Conservation (phyloP, 495 filamentous ascomycete genomes). For the Neurospora discreta region DNA sequence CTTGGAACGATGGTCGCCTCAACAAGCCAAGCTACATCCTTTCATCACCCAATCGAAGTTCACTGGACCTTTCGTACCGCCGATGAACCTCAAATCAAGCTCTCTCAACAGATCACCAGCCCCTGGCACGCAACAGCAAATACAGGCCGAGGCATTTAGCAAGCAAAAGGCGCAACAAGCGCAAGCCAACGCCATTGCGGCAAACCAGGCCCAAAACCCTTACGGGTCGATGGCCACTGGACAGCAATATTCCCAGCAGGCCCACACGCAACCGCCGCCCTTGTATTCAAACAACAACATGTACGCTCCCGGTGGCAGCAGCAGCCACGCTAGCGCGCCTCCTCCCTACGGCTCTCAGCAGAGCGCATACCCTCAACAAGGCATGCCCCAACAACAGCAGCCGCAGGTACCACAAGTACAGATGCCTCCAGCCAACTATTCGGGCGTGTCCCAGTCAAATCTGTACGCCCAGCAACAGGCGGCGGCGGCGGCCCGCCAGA, state of each 20-base stretch:
- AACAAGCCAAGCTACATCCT: conserved; percentile 93
- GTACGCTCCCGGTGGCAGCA: conserved; percentile 55
- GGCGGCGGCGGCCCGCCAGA: conserved; percentile 45
- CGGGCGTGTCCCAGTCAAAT: conserved; percentile 42
- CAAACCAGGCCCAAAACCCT: conserved; percentile 39
- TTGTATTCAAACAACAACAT: conserved; percentile 61
- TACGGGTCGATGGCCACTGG: conserved; percentile 28
- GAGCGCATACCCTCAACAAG: conserved; percentile 61
- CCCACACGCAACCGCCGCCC: conserved; percentile 39
- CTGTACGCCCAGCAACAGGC: conserved; percentile 82
- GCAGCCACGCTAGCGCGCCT: conserved; percentile 55
- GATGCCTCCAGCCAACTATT: conserved; percentile 59
- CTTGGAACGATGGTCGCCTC: conserved; percentile 93
- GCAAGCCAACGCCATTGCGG: conserved; percentile 52
- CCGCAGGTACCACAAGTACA: conserved; percentile 36
- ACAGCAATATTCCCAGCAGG: conserved; percentile 33
- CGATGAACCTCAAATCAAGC: conserved; percentile 86
- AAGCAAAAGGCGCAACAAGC: conserved; percentile 72
- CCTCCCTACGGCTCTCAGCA: conserved; percentile 73
- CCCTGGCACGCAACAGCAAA: conserved; percentile 94
- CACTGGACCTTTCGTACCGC: conserved; percentile 91
- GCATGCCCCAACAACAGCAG: conserved; percentile 44
- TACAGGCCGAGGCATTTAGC: conserved; percentile 82
- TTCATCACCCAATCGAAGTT: conserved; percentile 99
- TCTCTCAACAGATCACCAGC: conserved; percentile 77